Conservation (phyloP, 2,329 filamentous ascomycete species). For the Xylariaceae sp. region DNA sequence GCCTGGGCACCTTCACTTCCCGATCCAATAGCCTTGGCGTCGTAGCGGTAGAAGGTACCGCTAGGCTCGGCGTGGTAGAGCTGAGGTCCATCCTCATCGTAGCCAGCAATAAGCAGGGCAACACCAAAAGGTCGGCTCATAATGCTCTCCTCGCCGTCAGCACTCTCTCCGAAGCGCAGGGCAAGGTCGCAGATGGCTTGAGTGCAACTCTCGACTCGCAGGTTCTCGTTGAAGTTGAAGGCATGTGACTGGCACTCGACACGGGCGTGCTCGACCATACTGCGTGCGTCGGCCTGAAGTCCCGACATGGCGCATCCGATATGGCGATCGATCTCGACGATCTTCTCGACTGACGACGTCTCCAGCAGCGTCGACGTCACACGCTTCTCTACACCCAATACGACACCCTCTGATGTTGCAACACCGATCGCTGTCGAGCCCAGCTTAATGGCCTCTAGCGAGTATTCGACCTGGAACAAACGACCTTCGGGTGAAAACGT, state of each 20-base stretch:
- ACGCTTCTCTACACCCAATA: conserved; percentile 97
- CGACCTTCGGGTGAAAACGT: conserved; percentile 99
- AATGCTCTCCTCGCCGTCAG: conserved; percentile 96
- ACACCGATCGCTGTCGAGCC: conserved; percentile 98
- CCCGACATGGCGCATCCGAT: conserved; percentile 99
- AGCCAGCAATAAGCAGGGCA: conserved; percentile 90
- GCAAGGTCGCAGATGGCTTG: conserved; percentile 98
- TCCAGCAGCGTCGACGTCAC: conserved; percentile 96
- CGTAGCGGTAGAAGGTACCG: conserved; percentile 97
- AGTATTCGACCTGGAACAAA: conserved; percentile 99
- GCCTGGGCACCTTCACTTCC: conserved; percentile 96
- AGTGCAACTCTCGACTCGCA: conserved; percentile 95
- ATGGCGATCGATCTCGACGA: conserved; percentile 98
- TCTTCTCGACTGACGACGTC: conserved; percentile 97
- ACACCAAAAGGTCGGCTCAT: conserved; percentile 98
- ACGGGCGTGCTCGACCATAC: conserved; percentile 96
- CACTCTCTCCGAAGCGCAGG: conserved; percentile 92
- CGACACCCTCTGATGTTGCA: conserved; percentile 88
- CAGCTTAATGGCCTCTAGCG: conserved; percentile 98
- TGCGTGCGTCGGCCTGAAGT: conserved; percentile 92
- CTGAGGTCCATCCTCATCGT: conserved; percentile 93
- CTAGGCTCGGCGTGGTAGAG: conserved; percentile 98
- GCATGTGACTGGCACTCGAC: conserved; percentile 96
- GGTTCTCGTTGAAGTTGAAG: conserved; percentile 95
- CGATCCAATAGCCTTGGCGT: conserved; percentile 97